A percentile compares a stretch with the other conserved stretches of the same genome.
phyloP scores from a whole-genome alignment of 768 basidiomycete species.

The Tylopilus sp. region DNA sequence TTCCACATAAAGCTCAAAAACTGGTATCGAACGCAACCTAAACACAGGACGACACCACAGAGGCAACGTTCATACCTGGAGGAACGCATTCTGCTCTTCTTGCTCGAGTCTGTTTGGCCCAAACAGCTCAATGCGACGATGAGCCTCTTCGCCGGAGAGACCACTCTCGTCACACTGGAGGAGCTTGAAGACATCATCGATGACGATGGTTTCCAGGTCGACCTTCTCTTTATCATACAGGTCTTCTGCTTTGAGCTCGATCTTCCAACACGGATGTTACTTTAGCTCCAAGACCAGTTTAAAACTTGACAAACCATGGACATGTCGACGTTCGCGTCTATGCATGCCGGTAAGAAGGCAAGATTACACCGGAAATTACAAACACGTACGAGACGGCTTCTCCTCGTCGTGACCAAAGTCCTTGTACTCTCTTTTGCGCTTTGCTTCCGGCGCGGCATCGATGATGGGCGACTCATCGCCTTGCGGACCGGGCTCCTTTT shows the following conservation, averaged over 20 bases:
- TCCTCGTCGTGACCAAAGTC: slow-evolving; percentile 75
- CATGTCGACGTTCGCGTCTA: slow-evolving; percentile 90
- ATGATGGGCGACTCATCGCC: slow-evolving; percentile 42
- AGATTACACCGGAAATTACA: neutral
- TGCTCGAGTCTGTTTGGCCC: slow-evolving; percentile 93
- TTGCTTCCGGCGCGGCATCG: slow-evolving; percentile 27
- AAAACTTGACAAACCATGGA: slow-evolving; percentile 46
- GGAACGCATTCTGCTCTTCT: slow-evolving; percentile 87
- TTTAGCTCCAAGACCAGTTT: neutral
- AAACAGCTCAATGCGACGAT: slow-evolving; percentile 85
- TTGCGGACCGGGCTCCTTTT: slow-evolving; percentile 66
- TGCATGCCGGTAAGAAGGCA: neutral
- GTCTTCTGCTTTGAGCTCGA: slow-evolving; percentile 90
- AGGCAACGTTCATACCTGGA: slow-evolving; percentile 55
- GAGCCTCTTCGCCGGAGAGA: slow-evolving; percentile 70
- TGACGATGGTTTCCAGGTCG: slow-evolving; percentile 93
- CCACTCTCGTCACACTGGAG: slow-evolving; percentile 87
- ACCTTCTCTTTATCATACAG: slow-evolving; percentile 99
- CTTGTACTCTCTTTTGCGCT: slow-evolving; percentile 83
- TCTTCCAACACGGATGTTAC: slow-evolving; percentile 33
- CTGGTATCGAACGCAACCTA: slow-evolving; percentile 33
- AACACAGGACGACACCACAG: neutral
- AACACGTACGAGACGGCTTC: slow-evolving; percentile 60
- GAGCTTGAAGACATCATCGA: slow-evolving; percentile 95
- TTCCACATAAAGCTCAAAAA: slow-evolving; percentile 99